Base-by-base conservation (phyloP, 129 eudicot species). In the Oenanthe sinensis region DNA sequence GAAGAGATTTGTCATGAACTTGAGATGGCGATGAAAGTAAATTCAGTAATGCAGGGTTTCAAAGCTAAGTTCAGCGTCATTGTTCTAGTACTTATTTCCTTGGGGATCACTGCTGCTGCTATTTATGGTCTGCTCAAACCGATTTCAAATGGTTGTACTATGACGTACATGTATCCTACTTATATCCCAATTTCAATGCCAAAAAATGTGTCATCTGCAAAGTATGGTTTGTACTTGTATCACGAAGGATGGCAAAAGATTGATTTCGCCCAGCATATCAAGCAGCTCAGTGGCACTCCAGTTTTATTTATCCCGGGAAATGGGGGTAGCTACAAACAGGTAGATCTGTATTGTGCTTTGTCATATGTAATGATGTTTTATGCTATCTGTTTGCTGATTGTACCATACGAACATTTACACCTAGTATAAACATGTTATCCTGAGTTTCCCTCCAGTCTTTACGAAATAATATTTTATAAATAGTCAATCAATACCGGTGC, bases 241-340 rank as follows among this genome's bases (percentile, higher is more conserved):
- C 97, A 96, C 74, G 99, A 96, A 84, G 99, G 99, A 30, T 96
- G 99, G 99, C 88, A 86, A 79, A 84, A 86, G 78, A 90, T 96
- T 74, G 97, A 96, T 84, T 90, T 86, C 70, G 75, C 78, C 4
- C 91, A 92, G 79, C 99, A 90, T 82, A 75, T 96, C 42, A 92
- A 87, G 86, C 85, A 82, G 84, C 91, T 92, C 55, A 92, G 74
- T 43, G 99, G 99, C 2, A 91, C 89, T 80, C 99, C 99, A 43
- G 90, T 92, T 75, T 92, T 96, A 79, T 96, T 96, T 79, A 92
- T 96, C 42, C 99, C 99, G 22, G 99, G 99, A 15, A 92, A 92
- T 80, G 97, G 99, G 67, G 99, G 99, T 81, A 96, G 99, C 89
- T 96, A 96, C 89, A 96, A 96, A 81, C 99, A 96, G 97, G 99